Evolutionary conservation across 345 rosid species (phyloP), one percentile per base, ranked within the genome.

Genomic region (Capsella bursapastoris): DNA sequence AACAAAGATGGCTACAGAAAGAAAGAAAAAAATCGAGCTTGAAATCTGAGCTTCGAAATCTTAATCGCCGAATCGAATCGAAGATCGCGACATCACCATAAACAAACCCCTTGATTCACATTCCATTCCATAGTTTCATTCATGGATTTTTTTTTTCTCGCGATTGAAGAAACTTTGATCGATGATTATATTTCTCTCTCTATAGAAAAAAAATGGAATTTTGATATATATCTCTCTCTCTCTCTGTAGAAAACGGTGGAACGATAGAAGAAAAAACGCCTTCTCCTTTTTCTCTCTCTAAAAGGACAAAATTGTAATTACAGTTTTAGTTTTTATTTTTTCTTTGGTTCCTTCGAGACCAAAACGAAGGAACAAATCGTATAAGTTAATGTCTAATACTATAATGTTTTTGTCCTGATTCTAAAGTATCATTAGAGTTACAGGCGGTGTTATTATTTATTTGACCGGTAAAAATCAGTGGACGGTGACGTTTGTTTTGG

Each of bases 41-140:
- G 74, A 78, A 66, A 78, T 78, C 73, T 72, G 69, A 78, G 81
- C 81, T 78, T 78, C 64, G 50, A 74, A 79, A 43, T 45, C 41
- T 60, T 9, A 71, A 66, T 74, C 77, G 70, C 76, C 43, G 65
- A 79, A 82, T 65, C 81, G 66, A 48, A 82, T 65, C 82, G 66
- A 82, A 78, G 86, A 83, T 83, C 83, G 80, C 78, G 32, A 73
- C 81, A 55, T 70, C 69, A 66, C 64, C 64, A 70, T 69, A 28
- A 45, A 37, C 43, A 56, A 69, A 57, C 47, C 70, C 29, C 3
- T 64, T 44, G 78, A 79, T 79, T 79, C 72, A 74, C 82, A 74
- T 79, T 74, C 79, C 82, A 74, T 34, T 79, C 50, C 64, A 57
- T 53, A 38, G 78, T 50, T 64, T 65, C 48, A 37, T 61, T 41